phyloP scores from a whole-genome alignment of 345 rosid genomes.

The Pugionium cornutum region DNA sequence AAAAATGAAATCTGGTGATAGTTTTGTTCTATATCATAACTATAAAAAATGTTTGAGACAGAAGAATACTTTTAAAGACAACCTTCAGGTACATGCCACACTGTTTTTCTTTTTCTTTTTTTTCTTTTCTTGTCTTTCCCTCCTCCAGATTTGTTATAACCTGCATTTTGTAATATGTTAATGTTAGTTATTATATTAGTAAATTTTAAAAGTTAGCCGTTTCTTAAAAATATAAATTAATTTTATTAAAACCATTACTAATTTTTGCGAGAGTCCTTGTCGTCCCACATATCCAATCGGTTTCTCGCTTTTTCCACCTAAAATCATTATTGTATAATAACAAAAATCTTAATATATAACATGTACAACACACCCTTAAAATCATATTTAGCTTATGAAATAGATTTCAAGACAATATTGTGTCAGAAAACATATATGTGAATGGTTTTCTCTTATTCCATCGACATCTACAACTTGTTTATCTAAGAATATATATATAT shows the following conservation, averaged over 20 bases:
- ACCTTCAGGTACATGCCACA: too few relatives aligned
- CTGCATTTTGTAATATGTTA: conserved; percentile 6
- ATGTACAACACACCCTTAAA: background rate
- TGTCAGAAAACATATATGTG: background rate
- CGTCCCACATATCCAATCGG: conserved; percentile 66
- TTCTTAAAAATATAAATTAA: too few relatives aligned
- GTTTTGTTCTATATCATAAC: too few relatives aligned
- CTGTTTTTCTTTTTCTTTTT: too few relatives aligned
- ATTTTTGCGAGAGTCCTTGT: conserved; percentile 32
- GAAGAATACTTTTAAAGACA: too few relatives aligned
- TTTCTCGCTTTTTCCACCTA: conserved; percentile 64
- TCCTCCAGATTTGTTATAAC: conserved; percentile 4
- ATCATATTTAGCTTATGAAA: background rate
- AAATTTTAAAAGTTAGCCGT: background rate
- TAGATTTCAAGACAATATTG: background rate
- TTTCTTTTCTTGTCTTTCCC: background rate
- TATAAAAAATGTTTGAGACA: too few relatives aligned
- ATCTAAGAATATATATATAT: too few relatives aligned
- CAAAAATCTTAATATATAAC: background rate
- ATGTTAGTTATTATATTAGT: background rate
- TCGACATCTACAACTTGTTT: too few relatives aligned
- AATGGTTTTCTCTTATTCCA: too few relatives aligned
- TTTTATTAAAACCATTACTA: too few relatives aligned
- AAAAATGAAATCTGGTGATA: too few relatives aligned
- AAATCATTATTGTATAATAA: conserved; percentile 4